Base-by-base conservation (phyloP, 2,329 filamentous ascomycete species). In the Fusarium sp. region DNA sequence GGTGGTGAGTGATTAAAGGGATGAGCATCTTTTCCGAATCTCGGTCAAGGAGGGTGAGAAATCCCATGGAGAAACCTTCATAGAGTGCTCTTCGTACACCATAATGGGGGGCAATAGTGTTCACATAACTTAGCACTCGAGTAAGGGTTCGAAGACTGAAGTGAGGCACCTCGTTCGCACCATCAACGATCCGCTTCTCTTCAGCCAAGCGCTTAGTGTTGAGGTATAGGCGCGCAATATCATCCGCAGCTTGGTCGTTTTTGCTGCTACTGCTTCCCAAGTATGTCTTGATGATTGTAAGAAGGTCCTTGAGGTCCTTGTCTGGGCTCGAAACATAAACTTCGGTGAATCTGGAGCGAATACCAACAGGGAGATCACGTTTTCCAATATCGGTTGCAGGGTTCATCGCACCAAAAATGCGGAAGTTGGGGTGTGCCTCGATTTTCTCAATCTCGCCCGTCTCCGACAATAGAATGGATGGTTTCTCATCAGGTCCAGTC, bases 371-470 rank as follows among this genome's bases (percentile, higher is more conserved):
- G 17, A 99, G 82, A 78, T 99, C 96, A 56, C 95, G 90, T 80
- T 99, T 99, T 63, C 96, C 96, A 56, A 97, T 90, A 81, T 99
- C 96, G 4, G 96, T 99, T 7, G 96, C 96, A 30, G 96, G 96
- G 75, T 99, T 99, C 96, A 99, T 99, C 27, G 96, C 96, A 51
- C 93, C 96, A 75, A 99, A 99, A 15, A 99, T 92, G 39, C 96
- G 90, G 78, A 99, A 99, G 68, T 97, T 90, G 0, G 93, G 90
- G 78, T 99, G 95, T 1, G 94, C 96, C 63, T 90, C 86, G 35
- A 99, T 90, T 68, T 94, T 88, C 78, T 98, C 93, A 43, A 97
- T 93, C 71, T 96, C 94, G 37, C 96, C 96, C 39, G 94, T 96
- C 80, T 99, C 96, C 0, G 94, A 94, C 9, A 99, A 85, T 6